Conservation (phyloP, 1,284 basidiomycete species). For the Melampsora americana region DNA sequence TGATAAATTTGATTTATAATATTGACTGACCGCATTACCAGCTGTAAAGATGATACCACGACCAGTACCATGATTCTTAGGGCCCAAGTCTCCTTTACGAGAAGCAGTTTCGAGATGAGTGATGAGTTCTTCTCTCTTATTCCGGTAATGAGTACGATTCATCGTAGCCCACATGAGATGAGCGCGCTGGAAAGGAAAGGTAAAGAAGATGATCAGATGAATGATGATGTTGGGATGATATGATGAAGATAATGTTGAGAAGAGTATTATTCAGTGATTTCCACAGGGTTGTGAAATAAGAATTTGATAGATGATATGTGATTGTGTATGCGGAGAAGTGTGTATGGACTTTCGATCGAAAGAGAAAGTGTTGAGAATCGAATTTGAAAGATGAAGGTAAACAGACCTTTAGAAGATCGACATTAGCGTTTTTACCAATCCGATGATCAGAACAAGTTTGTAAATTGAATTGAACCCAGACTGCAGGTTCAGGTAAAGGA, state of each 20-base stretch:
- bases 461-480: slow-evolving; percentile 49
- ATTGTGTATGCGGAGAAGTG: not conserved
- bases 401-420: slow-evolving; percentile 24
- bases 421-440: slow-evolving; percentile 32
- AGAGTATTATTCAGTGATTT: too few relatives aligned
- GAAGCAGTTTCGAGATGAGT: slow-evolving; percentile 52
- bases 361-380: not conserved
- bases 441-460: slow-evolving; percentile 46
- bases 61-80: slow-evolving; percentile 39
- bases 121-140: slow-evolving; percentile 54
- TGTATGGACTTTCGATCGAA: not conserved
- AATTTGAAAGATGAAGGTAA: not conserved
- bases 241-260: too few relatives aligned
- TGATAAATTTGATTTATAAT: too few relatives aligned
- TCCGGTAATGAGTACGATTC: slow-evolving; percentile 51
- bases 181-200: slow-evolving; percentile 18
- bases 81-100: slow-evolving; percentile 45
- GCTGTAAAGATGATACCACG: slow-evolving; percentile 58
- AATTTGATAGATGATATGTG: not conserved
- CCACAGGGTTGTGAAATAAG: too few relatives aligned
- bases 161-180: slow-evolving; percentile 52
- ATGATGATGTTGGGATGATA: too few relatives aligned
- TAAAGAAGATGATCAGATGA: not conserved
- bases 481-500: slow-evolving; percentile 50
- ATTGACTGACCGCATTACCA: slow-evolving; percentile 56